Percentiles rank a stretch among this genome's conserved stretches.
These are phyloP conservation scores for Xylariaceae sp. DNA, from an alignment of 2,329 filamentous ascomycete species.

Conservation along the genomic window DNA sequence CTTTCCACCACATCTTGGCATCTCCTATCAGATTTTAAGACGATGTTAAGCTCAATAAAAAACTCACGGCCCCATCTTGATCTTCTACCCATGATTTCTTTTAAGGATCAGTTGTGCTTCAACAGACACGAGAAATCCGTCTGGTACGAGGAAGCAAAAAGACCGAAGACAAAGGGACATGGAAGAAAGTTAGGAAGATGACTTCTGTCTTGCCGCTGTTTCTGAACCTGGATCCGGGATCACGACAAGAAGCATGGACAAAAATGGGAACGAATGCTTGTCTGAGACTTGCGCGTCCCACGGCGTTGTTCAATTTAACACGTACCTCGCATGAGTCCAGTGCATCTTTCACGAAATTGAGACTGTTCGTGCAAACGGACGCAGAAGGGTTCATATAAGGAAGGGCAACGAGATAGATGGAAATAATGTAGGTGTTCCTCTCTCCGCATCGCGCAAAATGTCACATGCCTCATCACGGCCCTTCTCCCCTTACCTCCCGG, in stretches of 20 bases:
- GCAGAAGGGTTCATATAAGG: conserved; percentile 5
- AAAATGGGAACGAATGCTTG: conserved; percentile 5
- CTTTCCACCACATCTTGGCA: too few species aligned
- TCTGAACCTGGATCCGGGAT: not conserved
- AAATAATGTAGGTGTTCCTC: not conserved
- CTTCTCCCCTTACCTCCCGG: not conserved
- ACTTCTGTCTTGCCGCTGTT: conserved; percentile 15
- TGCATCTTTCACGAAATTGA: not conserved
- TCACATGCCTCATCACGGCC: not conserved
- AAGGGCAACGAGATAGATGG: not conserved
- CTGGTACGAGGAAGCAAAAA: too few species aligned
- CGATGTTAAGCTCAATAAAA: too few species aligned
- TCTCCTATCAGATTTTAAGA: too few species aligned
- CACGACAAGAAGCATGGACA: too few species aligned
- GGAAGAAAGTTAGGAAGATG: too few species aligned
- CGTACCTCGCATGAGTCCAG: not conserved
- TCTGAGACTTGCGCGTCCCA: conserved; percentile 3
- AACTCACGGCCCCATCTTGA: too few species aligned
- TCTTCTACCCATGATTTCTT: too few species aligned
- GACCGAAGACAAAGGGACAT: too few species aligned
- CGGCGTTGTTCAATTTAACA: conserved; percentile 5
- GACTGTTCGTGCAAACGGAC: conserved; percentile 2
- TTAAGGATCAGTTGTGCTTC: too few species aligned
- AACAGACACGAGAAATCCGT: too few species aligned
- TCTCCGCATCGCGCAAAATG: not conserved